Evolutionary conservation across 805 yeast genomes (phyloP).

Genomic region (Wickerhamiella hasegawae): DNA sequence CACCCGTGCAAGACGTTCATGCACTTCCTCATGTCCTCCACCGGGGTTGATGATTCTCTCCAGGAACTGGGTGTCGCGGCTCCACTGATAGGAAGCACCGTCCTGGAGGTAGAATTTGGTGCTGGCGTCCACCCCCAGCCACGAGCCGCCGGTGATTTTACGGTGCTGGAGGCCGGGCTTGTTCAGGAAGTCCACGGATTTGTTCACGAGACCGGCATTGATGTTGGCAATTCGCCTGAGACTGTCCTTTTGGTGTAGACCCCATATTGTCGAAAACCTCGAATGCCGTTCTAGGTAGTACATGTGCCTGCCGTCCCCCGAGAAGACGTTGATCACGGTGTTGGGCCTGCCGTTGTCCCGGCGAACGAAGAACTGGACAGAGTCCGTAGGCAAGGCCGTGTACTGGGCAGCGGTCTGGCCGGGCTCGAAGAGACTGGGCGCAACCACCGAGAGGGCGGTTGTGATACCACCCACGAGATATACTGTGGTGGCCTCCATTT

Average conservation of each 20-base stretch:
- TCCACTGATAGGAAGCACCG: slow-evolving; percentile 43
- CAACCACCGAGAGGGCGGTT: neutral
- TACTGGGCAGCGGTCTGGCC: neutral
- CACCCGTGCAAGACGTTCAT: slow-evolving; percentile 39
- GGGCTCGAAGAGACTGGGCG: neutral
- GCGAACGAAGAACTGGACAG: slow-evolving; percentile 26
- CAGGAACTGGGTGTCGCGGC: slow-evolving; percentile 33
- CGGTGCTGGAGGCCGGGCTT: slow-evolving; percentile 3
- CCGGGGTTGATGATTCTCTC: slow-evolving; percentile 39
- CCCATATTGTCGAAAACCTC: slow-evolving; percentile 35
- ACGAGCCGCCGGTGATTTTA: neutral
- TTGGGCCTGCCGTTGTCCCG: slow-evolving; percentile 32
- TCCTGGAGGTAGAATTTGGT: slow-evolving; percentile 30
- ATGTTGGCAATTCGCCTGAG: slow-evolving; percentile 35
- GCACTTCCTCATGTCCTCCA: slow-evolving; percentile 38
- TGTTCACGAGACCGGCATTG: slow-evolving; percentile 15
- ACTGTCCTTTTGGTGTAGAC: slow-evolving; percentile 29
- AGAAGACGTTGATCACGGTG: slow-evolving; percentile 34
- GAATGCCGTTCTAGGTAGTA: slow-evolving; percentile 39
- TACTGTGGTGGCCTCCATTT: neutral
- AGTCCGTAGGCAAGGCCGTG: neutral
- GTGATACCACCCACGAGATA: neutral
- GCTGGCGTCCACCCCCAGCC: neutral
- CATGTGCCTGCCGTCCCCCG: slow-evolving; percentile 27
- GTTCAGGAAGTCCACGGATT: slow-evolving; percentile 1